A percentile compares a stretch with the other conserved stretches of the same genome.
Evolutionary conservation across 1,284 basidiomycete species (phyloP).

Genomic region (Naganishia liquefaciens): DNA sequence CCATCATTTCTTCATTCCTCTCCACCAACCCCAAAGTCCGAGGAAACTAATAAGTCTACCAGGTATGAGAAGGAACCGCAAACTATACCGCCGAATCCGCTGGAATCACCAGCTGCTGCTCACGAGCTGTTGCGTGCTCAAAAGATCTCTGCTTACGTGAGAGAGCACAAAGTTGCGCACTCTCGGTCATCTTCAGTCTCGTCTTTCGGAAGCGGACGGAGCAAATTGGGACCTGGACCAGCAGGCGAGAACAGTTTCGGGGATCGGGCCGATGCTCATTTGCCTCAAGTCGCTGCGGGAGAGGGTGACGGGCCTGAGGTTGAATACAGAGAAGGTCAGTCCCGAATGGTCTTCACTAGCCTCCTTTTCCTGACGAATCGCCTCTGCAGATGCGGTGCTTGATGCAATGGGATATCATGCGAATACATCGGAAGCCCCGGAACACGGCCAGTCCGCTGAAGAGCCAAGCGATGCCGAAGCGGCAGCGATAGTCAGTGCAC

Average conservation of each 20-base stretch:
- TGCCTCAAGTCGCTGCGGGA: slow-evolving; percentile 58
- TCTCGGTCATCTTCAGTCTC: slow-evolving; percentile 5
- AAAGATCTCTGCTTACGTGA: slow-evolving; percentile 22
- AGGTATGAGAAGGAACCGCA: slow-evolving; percentile 4
- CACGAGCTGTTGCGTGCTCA: slow-evolving; percentile 17
- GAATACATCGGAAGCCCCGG: slow-evolving; percentile 1
- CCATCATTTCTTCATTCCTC: slow-evolving; percentile 36
- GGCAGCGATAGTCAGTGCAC: slow-evolving; percentile 10
- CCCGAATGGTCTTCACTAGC: too few relatives aligned
- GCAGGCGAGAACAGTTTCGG: slow-evolving; percentile 3
- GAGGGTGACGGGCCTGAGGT: slow-evolving; percentile 64
- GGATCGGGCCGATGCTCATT: slow-evolving; percentile 59
- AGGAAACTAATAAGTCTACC: slow-evolving; percentile 8
- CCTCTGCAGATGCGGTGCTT: slow-evolving; percentile 57
- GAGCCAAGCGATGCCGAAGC: not conserved
- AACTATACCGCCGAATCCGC: slow-evolving; percentile 44
- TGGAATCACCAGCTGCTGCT: slow-evolving; percentile 31
- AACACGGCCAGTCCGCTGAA: not conserved
- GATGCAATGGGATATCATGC: slow-evolving; percentile 57
- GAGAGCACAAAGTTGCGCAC: not conserved
- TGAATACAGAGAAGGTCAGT: slow-evolving; percentile 61
- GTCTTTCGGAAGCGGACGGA: slow-evolving; percentile 18
- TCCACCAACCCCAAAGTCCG: not conserved
- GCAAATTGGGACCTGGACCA: slow-evolving; percentile 6
- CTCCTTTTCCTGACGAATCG: not conserved